phyloP scores from a whole-genome alignment of 306 rosid species.

The Cucurbita argyrosperma region DNA sequence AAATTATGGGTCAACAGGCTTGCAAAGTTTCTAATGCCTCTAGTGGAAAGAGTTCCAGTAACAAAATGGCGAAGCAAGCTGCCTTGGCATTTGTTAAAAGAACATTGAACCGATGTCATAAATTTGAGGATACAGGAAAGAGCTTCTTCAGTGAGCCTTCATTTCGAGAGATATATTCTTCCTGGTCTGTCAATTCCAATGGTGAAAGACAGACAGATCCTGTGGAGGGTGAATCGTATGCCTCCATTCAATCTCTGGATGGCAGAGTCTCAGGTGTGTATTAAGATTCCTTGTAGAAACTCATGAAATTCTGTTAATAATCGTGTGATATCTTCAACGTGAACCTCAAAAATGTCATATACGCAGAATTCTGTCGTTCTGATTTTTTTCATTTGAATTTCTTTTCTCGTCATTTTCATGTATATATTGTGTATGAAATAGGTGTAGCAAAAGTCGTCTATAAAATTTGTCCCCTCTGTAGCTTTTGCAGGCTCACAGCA shows the following conservation, averaged over 20 bases:
- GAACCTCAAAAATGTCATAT: constrained; percentile 3
- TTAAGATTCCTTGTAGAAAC: constrained; percentile 12
- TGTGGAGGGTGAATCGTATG: constrained; percentile 53
- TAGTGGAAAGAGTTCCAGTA: constrained; percentile 71
- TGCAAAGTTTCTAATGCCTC: constrained; percentile 63
- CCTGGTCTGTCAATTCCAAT: constrained; percentile 39
- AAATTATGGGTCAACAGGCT: constrained; percentile 37
- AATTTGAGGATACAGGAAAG: constrained; percentile 72
- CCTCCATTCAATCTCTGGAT: constrained; percentile 46
- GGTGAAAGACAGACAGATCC: constrained; percentile 27
- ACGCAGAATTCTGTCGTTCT: constrained; percentile 9
- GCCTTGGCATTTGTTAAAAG: constrained; percentile 65
- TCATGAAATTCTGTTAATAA: background rate
- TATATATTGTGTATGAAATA: background rate
- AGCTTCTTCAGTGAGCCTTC: constrained; percentile 77
- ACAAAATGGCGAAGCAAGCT: constrained; percentile 86
- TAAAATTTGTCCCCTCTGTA: constrained; percentile 26
- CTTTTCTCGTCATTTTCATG: background rate
- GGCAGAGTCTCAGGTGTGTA: constrained; percentile 42
- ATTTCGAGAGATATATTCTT: constrained; percentile 49
- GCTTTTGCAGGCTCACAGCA: constrained; percentile 67
- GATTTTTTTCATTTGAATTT: background rate
- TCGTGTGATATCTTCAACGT: background rate
- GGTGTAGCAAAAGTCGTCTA: background rate
- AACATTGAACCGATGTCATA: constrained; percentile 66